A percentile compares a stretch with the other conserved stretches of the same genome.
phyloP scores from a whole-genome alignment of 2,329 filamentous ascomycete genomes.

The Calcarisporium arbuscula region DNA sequence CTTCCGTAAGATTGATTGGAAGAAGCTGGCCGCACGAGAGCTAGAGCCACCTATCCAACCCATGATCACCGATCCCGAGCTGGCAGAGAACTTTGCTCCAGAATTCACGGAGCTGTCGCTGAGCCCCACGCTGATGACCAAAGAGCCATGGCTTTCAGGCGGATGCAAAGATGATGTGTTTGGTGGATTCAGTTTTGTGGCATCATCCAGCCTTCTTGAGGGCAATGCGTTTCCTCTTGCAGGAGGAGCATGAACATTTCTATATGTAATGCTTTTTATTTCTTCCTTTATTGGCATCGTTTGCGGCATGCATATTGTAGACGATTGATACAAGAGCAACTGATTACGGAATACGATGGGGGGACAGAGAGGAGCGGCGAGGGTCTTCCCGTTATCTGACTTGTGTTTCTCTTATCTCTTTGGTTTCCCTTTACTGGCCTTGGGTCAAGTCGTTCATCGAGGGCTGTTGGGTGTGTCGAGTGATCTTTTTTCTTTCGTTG shows the following conservation, averaged over 20 bases:
- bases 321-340: too few relatives aligned
- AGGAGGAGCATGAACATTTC: not conserved
- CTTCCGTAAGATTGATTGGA: conserved; percentile 96
- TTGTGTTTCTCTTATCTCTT: not conserved
- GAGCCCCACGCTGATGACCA: conserved; percentile 57
- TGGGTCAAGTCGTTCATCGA: not conserved
- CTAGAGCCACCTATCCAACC: conserved; percentile 85
- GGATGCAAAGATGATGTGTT: conserved; percentile 50
- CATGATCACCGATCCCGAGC: conserved; percentile 87
- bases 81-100: conserved; percentile 92
- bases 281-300: too few relatives aligned
- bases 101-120: conserved; percentile 86
- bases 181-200: conserved; percentile 59
- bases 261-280: too few relatives aligned
- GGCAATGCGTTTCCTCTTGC: conserved; percentile 32
- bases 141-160: conserved; percentile 33
- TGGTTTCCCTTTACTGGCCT: not conserved
- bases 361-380: too few relatives aligned
- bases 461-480: too few relatives aligned
- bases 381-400: not conserved
- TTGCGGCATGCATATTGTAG: too few relatives aligned
- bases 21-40: conserved; percentile 73
- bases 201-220: conserved; percentile 51
- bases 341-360: too few relatives aligned
- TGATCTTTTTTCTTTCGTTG: too few relatives aligned